Percentiles rank a stretch among this genome's conserved stretches.
phyloP scores from a whole-genome alignment of 2,329 filamentous ascomycete species.

The Thielaviopsis cerberus region DNA sequence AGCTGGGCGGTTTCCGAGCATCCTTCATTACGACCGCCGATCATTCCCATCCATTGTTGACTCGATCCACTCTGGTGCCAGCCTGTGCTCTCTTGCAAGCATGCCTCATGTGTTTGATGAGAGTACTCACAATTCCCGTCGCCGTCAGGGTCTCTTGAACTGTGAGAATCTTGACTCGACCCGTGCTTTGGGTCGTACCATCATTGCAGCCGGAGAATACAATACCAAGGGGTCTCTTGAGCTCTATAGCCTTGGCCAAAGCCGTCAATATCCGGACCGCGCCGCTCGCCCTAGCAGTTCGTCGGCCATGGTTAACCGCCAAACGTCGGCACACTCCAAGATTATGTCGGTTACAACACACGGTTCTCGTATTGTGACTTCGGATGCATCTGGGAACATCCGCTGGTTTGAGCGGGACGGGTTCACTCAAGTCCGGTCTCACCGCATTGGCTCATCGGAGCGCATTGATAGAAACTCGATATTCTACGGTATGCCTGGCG shows the following conservation, averaged over 20 bases:
- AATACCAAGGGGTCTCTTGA: constrained; percentile 81
- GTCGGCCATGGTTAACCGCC: constrained; percentile 39
- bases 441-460: constrained; percentile 38
- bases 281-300: not conserved
- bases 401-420: constrained; percentile 88
- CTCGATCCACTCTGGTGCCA: constrained; percentile 68
- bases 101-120: constrained; percentile 2
- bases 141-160: not conserved
- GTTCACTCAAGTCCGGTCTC: constrained; percentile 36
- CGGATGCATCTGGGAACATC: constrained; percentile 65
- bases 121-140: not conserved
- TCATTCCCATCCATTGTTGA: constrained; percentile 62
- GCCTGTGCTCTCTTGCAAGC: constrained; percentile 49
- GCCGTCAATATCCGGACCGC: not conserved
- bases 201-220: constrained; percentile 77
- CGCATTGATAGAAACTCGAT: constrained; percentile 22
- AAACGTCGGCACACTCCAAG: constrained; percentile 64
- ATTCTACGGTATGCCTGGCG: constrained; percentile 32
- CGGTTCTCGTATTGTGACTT: constrained; percentile 63
- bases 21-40: constrained; percentile 75
- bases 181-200: constrained; percentile 37
- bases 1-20: constrained; percentile 71
- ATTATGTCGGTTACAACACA: constrained; percentile 66
- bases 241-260: constrained; percentile 46
- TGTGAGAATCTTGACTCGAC: constrained; percentile 12